Evolutionary conservation across 2,329 filamentous ascomycete species (phyloP), one percentile per base, ranked within the genome.

Genomic region (Polychaeton citri): DNA sequence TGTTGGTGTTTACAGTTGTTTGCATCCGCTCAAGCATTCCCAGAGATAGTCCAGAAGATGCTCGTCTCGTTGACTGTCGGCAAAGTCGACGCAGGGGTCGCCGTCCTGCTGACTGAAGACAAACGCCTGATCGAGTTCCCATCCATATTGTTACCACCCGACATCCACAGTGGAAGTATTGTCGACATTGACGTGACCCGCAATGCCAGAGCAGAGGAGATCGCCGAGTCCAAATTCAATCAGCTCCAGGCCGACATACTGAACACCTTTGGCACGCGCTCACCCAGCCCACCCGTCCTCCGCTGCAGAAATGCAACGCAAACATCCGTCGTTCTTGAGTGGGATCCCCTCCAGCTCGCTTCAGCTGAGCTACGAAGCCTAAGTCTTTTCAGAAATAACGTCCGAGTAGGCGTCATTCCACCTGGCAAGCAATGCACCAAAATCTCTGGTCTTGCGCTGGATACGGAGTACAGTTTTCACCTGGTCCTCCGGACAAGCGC

Each of bases 91-190:
- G 90, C 90, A 53, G 90, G 90, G 63, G 88, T 98, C 57, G 93
- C 90, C 34, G 90, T 98, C 43, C 79, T 98, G 37, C 68, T 98
- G 55, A 98, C 90, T 33, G 82, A 93, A 57, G 90, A 98, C 63
- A 96, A 96, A 64, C 80, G 90, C 57, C 72, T 98, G 88, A 96
- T 98, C 59, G 90, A 98, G 59, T 98, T 98, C 56, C 90, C 90
- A 21, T 96, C 90, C 32, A 94, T 98, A 47, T 81, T 98, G 34
- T 79, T 98, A 12, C 90, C 90, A 2, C 82, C 83, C 43, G 87
- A 94, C 58, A 98, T 98, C 61, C 79, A 84, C 43, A 94, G 86
- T 12, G 90, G 90, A 49, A 92, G 83, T 58, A 96, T 98, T 53
- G 90, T 98, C 59, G 90, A 98, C 62, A 96, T 98, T 61, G 86